These are phyloP conservation scores for Leccinum sublutescens DNA, from an alignment of 768 basidiomycete species.

Conservation along the genomic window DNA sequence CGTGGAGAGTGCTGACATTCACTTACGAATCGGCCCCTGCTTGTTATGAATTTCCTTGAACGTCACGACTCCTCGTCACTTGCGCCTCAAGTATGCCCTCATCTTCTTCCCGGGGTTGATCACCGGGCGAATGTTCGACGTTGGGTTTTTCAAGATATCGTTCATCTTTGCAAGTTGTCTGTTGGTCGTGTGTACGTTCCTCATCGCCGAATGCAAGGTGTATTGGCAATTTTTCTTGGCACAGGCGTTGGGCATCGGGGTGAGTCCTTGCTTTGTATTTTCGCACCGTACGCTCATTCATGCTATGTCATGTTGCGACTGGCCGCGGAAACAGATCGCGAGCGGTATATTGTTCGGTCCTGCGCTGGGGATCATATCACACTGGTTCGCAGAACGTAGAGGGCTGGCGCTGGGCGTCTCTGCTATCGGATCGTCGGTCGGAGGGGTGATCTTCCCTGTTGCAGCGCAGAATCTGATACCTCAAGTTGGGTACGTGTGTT, in stretches of 20 bases:
- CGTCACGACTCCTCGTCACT: not conserved
- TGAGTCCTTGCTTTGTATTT: conserved; percentile 31
- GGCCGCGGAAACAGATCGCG: conserved; percentile 25
- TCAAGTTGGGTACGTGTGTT: conserved; percentile 47
- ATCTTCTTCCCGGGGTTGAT: conserved; percentile 61
- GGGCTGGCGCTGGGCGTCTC: conserved; percentile 59
- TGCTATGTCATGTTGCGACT: not conserved
- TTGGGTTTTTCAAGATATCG: conserved; percentile 61
- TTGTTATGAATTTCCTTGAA: not conserved
- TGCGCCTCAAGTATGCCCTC: conserved; percentile 50
- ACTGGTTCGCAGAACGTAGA: conserved; percentile 68
- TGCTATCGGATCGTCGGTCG: conserved; percentile 65
- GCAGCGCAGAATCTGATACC: conserved; percentile 52
- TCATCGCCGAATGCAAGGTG: conserved; percentile 66
- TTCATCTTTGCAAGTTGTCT: conserved; percentile 46
- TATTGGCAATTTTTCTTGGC: conserved; percentile 81
- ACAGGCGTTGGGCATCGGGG: conserved; percentile 68
- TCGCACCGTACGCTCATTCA: not conserved
- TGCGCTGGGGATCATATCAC: conserved; percentile 55
- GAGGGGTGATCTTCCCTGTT: conserved; percentile 69
- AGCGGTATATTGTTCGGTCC: conserved; percentile 64
- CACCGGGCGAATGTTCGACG: conserved; percentile 69
- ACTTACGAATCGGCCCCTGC: not conserved
- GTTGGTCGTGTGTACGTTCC: conserved; percentile 55
- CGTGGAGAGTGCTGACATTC: not conserved